phyloP scores from a whole-genome alignment of 164 flowering plant genomes.

The Echeveria elegans region DNA sequence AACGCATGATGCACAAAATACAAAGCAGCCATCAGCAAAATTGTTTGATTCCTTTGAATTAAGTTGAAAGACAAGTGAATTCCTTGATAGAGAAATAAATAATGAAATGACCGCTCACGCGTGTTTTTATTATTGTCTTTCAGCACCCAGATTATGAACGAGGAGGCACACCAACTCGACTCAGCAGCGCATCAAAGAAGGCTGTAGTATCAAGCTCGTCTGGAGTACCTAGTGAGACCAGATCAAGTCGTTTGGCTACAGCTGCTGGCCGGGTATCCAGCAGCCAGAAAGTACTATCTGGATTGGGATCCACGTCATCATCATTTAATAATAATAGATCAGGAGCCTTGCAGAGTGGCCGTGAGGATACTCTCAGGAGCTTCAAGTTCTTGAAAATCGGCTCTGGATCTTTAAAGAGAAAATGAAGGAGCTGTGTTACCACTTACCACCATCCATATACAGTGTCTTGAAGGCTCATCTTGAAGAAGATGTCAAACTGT shows the following conservation, averaged over 20 bases:
- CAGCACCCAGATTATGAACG: conserved; percentile 46
- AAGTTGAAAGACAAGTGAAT: neutral
- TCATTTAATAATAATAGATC: conserved; percentile 36
- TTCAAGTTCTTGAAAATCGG: conserved; percentile 67
- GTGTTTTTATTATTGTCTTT: neutral
- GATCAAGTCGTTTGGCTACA: conserved; percentile 32
- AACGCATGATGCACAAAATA: neutral
- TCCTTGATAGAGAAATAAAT: too few species aligned
- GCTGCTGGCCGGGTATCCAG: conserved; percentile 34
- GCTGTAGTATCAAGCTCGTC: conserved; percentile 44
- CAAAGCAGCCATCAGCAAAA: neutral
- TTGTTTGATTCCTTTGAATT: neutral
- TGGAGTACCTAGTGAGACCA: conserved; percentile 39
- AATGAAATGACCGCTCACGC: neutral
- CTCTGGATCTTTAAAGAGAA: conserved; percentile 7
- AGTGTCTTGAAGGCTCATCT: neutral
- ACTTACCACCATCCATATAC: neutral
- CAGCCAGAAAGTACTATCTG: conserved; percentile 36
- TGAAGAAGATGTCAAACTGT: neutral
- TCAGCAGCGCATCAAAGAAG: conserved; percentile 51
- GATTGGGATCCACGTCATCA: conserved; percentile 36
- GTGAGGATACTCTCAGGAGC: conserved; percentile 63
- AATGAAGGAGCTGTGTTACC: neutral
- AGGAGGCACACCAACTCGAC: conserved; percentile 39
- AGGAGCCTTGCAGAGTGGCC: conserved; percentile 28